Base-by-base conservation (phyloP, 768 basidiomycete genomes). In the Kwoniella dendrophila region DNA sequence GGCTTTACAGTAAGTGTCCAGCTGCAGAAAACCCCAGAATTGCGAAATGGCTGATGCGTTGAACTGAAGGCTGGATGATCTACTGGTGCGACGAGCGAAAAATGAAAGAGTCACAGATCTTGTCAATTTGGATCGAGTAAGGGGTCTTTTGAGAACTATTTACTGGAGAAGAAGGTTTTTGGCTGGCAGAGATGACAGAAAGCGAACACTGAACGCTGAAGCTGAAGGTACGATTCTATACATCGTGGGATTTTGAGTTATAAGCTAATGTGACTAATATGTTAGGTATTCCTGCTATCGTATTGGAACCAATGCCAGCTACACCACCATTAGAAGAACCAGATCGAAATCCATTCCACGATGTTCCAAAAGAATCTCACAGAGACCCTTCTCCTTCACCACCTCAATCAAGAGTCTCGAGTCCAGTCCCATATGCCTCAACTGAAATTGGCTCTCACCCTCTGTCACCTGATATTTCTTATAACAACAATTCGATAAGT, bases 41-140 rank as follows among this genome's bases (percentile, higher is more conserved):
- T 43, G 34, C n/a, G n/a, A n/a, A n/a, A n/a, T n/a, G n/a, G n/a
- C n/a, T 56, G 22, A 5, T n/a, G 5, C 11, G 14, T 4, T 34
- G 38, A 24, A 1, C 59, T 8, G 24, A 1, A 96, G 93, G 33
- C 76, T 95, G 57, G 87, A 90, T 63, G 93, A 96, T 60, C 83
- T 92, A 1, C 85, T 92, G 12, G 82, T 83, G 20, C 82, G 92
- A 56, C 87, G 87, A 12, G 87, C 87, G 65, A 90, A 85, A 32
- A 90, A 87, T 72, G 86, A 87, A 65, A 81, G 90, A 12, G 90
- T 97, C 8, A 86, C 85, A 0, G 90, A 91, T 70, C 83, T 90
- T 8, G 88, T 94, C 40, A 89, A 90, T 72, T 79, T 94, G 44
- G 93, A 95, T 78, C 85, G 87, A 51, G 90, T 94, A 12, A 84